Conservation (phyloP, 495 filamentous ascomycete species). For the Lasiosphaeris hirsuta region DNA sequence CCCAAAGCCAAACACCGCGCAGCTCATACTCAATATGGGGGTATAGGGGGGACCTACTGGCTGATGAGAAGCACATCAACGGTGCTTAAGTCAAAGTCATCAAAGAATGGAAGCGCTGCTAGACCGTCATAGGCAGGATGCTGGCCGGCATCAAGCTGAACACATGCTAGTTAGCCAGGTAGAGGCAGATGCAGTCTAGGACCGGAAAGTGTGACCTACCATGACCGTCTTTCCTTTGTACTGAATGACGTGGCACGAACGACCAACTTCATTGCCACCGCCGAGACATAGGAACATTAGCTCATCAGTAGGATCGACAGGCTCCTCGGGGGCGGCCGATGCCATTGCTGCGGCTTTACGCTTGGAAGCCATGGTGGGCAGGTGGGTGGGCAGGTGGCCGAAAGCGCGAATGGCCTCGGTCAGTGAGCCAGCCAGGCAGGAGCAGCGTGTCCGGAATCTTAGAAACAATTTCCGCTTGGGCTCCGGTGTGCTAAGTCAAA, state of each 20-base stretch:
- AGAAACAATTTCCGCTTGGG: no score
- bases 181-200: not conserved
- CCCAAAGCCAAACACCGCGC: conserved; percentile 20
- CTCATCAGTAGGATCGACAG: conserved; percentile 77
- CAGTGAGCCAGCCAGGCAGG: no score
- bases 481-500: no score
- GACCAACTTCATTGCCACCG: conserved; percentile 93
- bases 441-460: no score
- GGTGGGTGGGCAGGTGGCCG: not conserved
- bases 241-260: conserved; percentile 95
- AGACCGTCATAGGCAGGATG: conserved; percentile 97
- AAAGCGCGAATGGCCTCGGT: no score
- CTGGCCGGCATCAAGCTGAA: conserved; percentile 89
- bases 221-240: conserved; percentile 99
- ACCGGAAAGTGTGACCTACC: conserved; percentile 51
- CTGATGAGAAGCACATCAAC: conserved; percentile 96
- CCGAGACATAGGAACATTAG: conserved; percentile 90
- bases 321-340: conserved; percentile 57
- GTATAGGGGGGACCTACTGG: conserved; percentile 68
- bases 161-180: conserved; percentile 16
- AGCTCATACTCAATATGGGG: conserved; percentile 14
- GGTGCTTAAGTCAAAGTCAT: conserved; percentile 95
- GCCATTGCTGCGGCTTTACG: conserved; percentile 69
- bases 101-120: conserved; percentile 91
- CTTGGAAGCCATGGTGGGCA: conserved; percentile 64